Percentiles rank a stretch among this genome's conserved stretches.
These are phyloP conservation scores for Boechera divaricarpa DNA, from an alignment of 345 rosid genomes.

Conservation along the genomic window DNA sequence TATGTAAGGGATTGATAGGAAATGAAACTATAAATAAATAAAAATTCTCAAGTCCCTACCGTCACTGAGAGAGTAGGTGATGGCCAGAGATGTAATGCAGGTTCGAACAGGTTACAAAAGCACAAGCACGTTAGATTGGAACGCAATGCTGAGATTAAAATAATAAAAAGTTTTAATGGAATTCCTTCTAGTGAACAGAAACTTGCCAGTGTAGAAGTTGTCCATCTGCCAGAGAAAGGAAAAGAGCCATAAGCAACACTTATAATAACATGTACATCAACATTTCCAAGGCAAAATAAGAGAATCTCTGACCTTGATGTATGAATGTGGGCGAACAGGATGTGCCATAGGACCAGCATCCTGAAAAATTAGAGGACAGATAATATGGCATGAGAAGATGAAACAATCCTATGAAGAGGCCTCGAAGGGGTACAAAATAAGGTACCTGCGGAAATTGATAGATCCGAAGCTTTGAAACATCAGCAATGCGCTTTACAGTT, in stretches of 20 bases:
- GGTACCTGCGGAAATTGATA: slow-evolving; percentile 93
- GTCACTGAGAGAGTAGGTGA: slow-evolving; percentile 67
- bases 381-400: not conserved
- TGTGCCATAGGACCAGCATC: slow-evolving; percentile 99
- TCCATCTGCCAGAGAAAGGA: slow-evolving; percentile 76
- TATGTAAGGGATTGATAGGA: slow-evolving; percentile 19
- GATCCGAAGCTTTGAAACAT: slow-evolving; percentile 89
- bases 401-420: slow-evolving; percentile 10
- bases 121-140: slow-evolving; percentile 40
- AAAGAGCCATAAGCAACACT: slow-evolving; percentile 36
- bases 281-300: not conserved
- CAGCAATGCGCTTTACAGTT: slow-evolving; percentile 91
- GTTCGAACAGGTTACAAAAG: slow-evolving; percentile 44
- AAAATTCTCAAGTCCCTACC: slow-evolving; percentile 52
- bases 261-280: slow-evolving; percentile 1
- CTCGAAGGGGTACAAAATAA: slow-evolving; percentile 17
- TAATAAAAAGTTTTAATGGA: slow-evolving; percentile 1
- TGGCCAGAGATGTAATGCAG: slow-evolving; percentile 42
- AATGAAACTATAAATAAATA: not conserved
- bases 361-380: slow-evolving; percentile 46
- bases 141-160: slow-evolving; percentile 16
- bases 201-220: slow-evolving; percentile 95
- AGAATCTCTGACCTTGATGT: slow-evolving; percentile 75
- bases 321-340: slow-evolving; percentile 98
- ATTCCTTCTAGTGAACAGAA: slow-evolving; percentile 30